Evolutionary conservation across 805 yeast species (phyloP).

Genomic region (Scheffersomyces coipomensis): DNA sequence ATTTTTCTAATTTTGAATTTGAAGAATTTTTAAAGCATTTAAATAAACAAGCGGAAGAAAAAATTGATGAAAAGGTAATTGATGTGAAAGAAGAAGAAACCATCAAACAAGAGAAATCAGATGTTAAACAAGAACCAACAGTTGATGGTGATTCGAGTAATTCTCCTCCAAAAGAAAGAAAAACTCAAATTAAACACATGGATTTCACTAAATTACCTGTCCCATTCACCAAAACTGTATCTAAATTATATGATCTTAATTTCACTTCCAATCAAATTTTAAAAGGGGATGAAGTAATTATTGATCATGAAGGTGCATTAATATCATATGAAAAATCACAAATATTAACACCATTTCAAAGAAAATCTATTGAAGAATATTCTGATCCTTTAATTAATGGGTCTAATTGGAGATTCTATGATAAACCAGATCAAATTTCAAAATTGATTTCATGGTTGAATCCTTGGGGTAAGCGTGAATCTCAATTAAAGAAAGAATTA

Average conservation of each 20-base stretch:
- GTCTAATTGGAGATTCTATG: constrained; percentile 70
- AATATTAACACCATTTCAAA: constrained; percentile 38
- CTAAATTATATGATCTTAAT: constrained; percentile 23
- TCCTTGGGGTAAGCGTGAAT: constrained; percentile 74
- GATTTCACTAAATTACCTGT: constrained; percentile 21
- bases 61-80: not conserved
- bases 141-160: constrained; percentile 10
- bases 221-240: constrained; percentile 20
- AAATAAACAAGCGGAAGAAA: not conserved
- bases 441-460: constrained; percentile 64
- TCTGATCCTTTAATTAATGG: constrained; percentile 53
- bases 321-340: constrained; percentile 3
- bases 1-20: not conserved
- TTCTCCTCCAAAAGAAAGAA: constrained; percentile 1
- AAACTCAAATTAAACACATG: constrained; percentile 15
- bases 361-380: constrained; percentile 68
- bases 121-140: constrained; percentile 16
- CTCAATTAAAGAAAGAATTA: constrained; percentile 62
- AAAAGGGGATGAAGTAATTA: constrained; percentile 5
- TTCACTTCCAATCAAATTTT: constrained; percentile 21
- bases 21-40: not conserved
- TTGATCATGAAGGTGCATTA: constrained; percentile 20
- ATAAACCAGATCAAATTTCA: constrained; percentile 56
- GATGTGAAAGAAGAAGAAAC: not conserved
- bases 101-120: constrained; percentile 7